Base-by-base conservation (phyloP, 1,284 basidiomycete species). In the Fomitiporia mediterranea region DNA sequence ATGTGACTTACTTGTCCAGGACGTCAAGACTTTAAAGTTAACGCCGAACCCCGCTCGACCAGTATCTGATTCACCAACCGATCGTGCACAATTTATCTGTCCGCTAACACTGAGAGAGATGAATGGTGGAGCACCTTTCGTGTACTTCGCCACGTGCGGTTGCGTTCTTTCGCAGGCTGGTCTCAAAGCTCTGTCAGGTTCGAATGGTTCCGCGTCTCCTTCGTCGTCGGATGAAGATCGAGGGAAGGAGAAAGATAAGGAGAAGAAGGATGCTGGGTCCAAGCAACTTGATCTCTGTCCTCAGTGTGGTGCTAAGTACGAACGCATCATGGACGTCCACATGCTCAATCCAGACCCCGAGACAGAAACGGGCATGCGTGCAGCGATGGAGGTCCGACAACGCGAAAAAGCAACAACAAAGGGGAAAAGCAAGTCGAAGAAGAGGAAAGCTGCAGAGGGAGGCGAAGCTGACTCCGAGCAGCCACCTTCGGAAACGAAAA, bases 91-190 rank as follows among this genome's bases (percentile, higher is more conserved):
- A 39, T 97, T 93, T 64, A 83, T 93, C 54, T 98, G 94, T 72
- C 91, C 94, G 0, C 77, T 97, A 48, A 91, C 86, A 2, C 73
- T 93, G 62, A 91, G 92, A 68, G 94, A 96, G 72, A 96, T 97
- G 92, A 92, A 91, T 60, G 94, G 94, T n/a, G 69, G 73, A 0
- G 81, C 89, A 52, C 90, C 91, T 0, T 97, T 97, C 69, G 83
- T 93, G 55, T 95, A 93, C 67, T 72, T 96, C 61, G 74, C 77
- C n/a, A 72, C 84, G 0, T 97, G 94, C 65, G 93, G 93, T n/a
- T 94, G 91, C 67, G 91, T 91, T 32, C 86, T 94, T 70, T 86
- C 88, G 3, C 84, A 86, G 56, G 83, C 83, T 0, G 89, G 85
- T 3, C 74, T 94, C 40, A 84, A 82, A 59, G 82, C 83, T 0